Conservation (phyloP, 2,329 filamentous ascomycete genomes). For the Coniella vitis region DNA sequence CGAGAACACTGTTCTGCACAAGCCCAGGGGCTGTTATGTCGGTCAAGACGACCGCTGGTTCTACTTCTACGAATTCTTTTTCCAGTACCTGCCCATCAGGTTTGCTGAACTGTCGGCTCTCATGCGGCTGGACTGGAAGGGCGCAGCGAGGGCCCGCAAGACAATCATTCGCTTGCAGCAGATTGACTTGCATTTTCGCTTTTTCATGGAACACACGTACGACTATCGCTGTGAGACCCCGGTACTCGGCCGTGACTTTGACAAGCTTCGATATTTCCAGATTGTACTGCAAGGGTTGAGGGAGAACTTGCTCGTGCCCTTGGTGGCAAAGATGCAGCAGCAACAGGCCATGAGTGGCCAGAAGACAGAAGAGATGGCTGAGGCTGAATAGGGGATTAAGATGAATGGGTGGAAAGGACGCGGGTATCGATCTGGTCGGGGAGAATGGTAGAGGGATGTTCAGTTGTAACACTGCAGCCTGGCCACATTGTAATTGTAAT, state of each 20-base stretch:
- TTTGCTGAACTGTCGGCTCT: conserved; percentile 7
- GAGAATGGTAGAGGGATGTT: too few relatives aligned
- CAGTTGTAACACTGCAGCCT: too few relatives aligned
- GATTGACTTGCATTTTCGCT: conserved; percentile 13
- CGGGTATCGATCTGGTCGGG: too few relatives aligned
- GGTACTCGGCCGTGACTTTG: conserved; percentile 3
- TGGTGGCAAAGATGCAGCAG: conserved; percentile 12
- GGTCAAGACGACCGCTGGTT: conserved; percentile 10
- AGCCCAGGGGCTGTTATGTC: conserved; percentile 13
- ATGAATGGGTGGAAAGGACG: too few relatives aligned
- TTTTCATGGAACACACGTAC: conserved; percentile 13
- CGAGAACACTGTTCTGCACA: conserved; percentile 11
- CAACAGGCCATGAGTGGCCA: background rate
- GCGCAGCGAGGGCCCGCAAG: conserved; percentile 11
- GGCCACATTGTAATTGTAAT: too few relatives aligned
- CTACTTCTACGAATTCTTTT: conserved; percentile 14
- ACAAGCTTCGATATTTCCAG: conserved; percentile 4
- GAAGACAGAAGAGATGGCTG: background rate
- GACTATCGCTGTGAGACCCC: conserved; percentile 7
- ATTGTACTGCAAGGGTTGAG: conserved; percentile 7
- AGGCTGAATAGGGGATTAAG: background rate
- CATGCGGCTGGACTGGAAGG: conserved; percentile 9
- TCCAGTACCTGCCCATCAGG: conserved; percentile 12
- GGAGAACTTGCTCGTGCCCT: conserved; percentile 9
- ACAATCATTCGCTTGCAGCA: conserved; percentile 5